A percentile compares a stretch with the other conserved stretches of the same genome.
Evolutionary conservation across 2,329 filamentous ascomycete genomes (phyloP).

Genomic region (Colletotrichum sp.): DNA sequence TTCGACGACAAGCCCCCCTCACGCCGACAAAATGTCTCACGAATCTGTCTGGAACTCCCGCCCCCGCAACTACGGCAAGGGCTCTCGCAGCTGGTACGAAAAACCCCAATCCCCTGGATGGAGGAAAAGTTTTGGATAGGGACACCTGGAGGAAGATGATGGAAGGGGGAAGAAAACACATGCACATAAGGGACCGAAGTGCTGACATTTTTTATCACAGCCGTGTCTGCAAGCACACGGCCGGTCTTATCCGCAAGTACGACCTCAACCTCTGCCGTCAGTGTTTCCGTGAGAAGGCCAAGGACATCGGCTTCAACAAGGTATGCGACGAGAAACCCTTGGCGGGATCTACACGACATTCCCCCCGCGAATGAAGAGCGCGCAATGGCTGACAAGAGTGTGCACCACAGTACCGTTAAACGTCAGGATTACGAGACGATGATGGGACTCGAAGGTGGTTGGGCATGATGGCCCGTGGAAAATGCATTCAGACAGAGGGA

Average conservation of each 20-base stretch:
- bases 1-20: slow-evolving; percentile 28
- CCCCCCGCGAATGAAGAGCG: not conserved
- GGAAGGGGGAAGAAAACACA: not conserved
- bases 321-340: slow-evolving; percentile 43
- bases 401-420: slow-evolving; percentile 42
- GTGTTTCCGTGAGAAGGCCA: slow-evolving; percentile 77
- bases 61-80: slow-evolving; percentile 97
- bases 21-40: slow-evolving; percentile 67
- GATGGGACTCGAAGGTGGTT: slow-evolving; percentile 18
- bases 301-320: slow-evolving; percentile 78
- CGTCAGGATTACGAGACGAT: slow-evolving; percentile 16
- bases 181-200: not conserved
- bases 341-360: not conserved
- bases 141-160: not conserved
- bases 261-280: slow-evolving; percentile 88
- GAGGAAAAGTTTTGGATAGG: not conserved
- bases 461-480: slow-evolving; percentile 36
- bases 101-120: slow-evolving; percentile 25
- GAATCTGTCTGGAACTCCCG: slow-evolving; percentile 99
- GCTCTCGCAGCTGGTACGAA: slow-evolving; percentile 87
- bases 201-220: slow-evolving; percentile 45
- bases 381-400: slow-evolving; percentile 21
- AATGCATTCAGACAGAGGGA: slow-evolving; percentile 45
- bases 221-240: slow-evolving; percentile 85
- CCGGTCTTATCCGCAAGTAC: slow-evolving; percentile 99